Percentiles rank a stretch among this genome's conserved stretches.
Evolutionary conservation across 495 filamentous ascomycete genomes (phyloP).

Genomic region (Arthonia radiata): DNA sequence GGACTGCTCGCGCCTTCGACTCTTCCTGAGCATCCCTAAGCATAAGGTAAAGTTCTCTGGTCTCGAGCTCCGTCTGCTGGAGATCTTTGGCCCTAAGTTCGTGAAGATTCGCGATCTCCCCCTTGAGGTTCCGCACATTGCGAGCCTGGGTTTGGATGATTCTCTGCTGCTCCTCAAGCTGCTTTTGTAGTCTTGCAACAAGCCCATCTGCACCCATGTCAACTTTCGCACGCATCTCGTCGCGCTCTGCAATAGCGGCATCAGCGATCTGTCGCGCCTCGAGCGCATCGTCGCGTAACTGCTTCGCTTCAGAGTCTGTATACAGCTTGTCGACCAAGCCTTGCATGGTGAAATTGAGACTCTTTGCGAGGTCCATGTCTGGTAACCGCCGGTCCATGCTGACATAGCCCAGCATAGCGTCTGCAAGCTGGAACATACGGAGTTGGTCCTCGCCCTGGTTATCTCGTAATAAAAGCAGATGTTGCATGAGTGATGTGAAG

Average conservation of each 20-base stretch:
- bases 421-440: conserved; percentile 93
- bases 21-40: conserved; percentile 93
- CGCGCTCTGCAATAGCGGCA: conserved; percentile 80
- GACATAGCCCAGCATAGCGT: conserved; percentile 94
- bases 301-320: conserved; percentile 82
- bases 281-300: conserved; percentile 68
- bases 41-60: conserved; percentile 93
- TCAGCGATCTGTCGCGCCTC: conserved; percentile 83
- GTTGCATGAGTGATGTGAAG: conserved; percentile 85
- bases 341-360: conserved; percentile 91
- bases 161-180: conserved; percentile 71
- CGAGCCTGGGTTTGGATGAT: conserved; percentile 75
- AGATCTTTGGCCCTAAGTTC: conserved; percentile 71
- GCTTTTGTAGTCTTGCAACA: conserved; percentile 77
- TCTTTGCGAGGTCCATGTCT: conserved; percentile 92
- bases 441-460: conserved; percentile 81
- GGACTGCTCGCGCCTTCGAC: conserved; percentile 36
- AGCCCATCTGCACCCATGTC: conserved; percentile 84
- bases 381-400: conserved; percentile 92
- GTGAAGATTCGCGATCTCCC: conserved; percentile 70
- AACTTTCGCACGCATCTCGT: conserved; percentile 84
- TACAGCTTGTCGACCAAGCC: conserved; percentile 83
- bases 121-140: conserved; percentile 66
- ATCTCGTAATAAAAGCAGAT: conserved; percentile 79
- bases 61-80: conserved; percentile 87